Evolutionary conservation across 257 asterid species (phyloP).

Genomic region (Salvia miltiorrhiza): DNA sequence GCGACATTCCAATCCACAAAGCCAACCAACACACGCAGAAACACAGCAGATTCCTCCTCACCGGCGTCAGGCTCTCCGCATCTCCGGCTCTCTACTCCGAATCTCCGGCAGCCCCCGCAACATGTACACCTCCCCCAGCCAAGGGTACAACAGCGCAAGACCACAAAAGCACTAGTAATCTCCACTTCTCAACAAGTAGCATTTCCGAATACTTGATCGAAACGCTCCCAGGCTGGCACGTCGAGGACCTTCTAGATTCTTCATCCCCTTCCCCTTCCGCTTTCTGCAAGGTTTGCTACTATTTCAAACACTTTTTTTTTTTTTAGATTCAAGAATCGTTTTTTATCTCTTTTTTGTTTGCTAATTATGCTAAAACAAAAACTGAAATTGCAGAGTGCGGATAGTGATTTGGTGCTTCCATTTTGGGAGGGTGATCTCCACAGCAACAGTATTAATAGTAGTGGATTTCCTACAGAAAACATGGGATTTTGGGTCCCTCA

Average conservation of each 20-base stretch:
- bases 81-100: constrained; percentile 41
- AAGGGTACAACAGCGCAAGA: constrained; percentile 27
- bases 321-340: neutral
- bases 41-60: constrained; percentile 73
- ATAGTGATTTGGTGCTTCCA: constrained; percentile 37
- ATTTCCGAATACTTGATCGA: constrained; percentile 81
- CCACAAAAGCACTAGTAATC: neutral
- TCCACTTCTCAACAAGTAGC: constrained; percentile 38
- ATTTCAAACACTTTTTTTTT: neutral
- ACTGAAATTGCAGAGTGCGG: constrained; percentile 36
- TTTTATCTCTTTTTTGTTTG: neutral
- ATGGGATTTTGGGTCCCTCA: constrained; percentile 72
- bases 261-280: constrained; percentile 38
- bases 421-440: constrained; percentile 48
- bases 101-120: constrained; percentile 13
- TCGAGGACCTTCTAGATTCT: constrained; percentile 74
- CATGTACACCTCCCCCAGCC: constrained; percentile 19
- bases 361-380: no score
- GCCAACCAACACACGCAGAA: constrained; percentile 70
- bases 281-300: constrained; percentile 50
- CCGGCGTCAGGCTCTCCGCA: constrained; percentile 68
- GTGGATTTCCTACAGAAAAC: constrained; percentile 34
- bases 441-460: constrained; percentile 17
- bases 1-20: constrained; percentile 74
- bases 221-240: constrained; percentile 86